phyloP scores from a whole-genome alignment of 345 rosid species.

The Brassica incana region DNA sequence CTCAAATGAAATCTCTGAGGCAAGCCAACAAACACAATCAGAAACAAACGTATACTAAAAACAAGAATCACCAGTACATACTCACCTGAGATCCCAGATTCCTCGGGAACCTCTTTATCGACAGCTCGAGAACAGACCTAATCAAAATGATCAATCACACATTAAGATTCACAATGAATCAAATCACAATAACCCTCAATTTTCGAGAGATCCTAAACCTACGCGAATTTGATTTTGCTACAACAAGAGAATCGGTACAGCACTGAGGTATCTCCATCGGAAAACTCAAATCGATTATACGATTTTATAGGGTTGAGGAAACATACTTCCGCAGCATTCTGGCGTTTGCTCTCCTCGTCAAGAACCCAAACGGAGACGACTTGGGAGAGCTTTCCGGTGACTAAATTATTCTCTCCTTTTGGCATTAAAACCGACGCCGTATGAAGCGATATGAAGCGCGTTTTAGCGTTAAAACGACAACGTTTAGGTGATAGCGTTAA shows the following conservation, averaged over 20 bases:
- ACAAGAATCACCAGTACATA: slow-evolving; percentile 5
- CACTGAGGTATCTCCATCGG: background rate
- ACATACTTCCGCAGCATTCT: slow-evolving; percentile 42
- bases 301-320: slow-evolving; percentile 2
- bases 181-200: background rate
- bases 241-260: background rate
- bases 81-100: slow-evolving; percentile 42
- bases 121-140: slow-evolving; percentile 67
- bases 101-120: slow-evolving; percentile 16
- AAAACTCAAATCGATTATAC: background rate
- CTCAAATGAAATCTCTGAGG: slow-evolving; percentile 41
- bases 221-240: background rate
- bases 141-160: background rate
- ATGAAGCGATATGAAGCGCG: background rate
- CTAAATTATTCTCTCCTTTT: background rate
- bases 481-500: background rate
- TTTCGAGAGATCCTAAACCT: slow-evolving; percentile 5
- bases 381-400: background rate
- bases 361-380: background rate
- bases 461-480: background rate
- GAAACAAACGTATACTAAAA: background rate
- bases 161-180: background rate
- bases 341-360: slow-evolving; percentile 7
- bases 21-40: background rate
- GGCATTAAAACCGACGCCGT: background rate